A percentile compares a stretch with the other conserved stretches of the same genome.
These are phyloP conservation scores for Amphirosellinia nigrospora DNA, from an alignment of 495 filamentous ascomycete genomes.

Conservation along the genomic window DNA sequence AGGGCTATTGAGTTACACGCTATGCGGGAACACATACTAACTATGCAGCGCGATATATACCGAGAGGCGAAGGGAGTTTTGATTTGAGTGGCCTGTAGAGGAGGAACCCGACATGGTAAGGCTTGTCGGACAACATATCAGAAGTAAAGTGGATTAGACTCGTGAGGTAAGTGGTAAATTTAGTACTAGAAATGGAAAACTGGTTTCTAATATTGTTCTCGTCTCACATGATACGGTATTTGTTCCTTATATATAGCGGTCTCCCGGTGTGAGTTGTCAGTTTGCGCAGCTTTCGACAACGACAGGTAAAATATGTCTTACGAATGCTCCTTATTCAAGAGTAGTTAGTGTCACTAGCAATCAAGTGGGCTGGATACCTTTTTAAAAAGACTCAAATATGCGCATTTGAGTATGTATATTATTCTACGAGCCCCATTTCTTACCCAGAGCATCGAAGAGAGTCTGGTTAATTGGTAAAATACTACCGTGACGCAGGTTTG, in stretches of 20 bases:
- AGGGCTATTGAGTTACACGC: constrained; percentile 10
- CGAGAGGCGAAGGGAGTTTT: constrained; percentile 5
- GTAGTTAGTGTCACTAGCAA: not conserved
- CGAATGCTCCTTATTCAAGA: not conserved
- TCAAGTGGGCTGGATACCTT: not conserved
- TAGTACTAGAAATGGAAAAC: not conserved
- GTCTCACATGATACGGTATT: not conserved
- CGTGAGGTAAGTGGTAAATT: not conserved
- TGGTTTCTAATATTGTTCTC: not conserved
- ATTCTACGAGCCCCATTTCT: constrained; percentile 43
- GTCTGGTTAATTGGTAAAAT: constrained; percentile 52
- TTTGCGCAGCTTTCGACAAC: not conserved
- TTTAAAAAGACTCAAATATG: not conserved
- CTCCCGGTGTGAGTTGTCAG: not conserved
- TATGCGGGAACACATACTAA: constrained; percentile 14
- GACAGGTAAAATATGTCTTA: not conserved
- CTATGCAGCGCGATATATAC: constrained; percentile 24
- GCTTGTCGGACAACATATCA: not conserved
- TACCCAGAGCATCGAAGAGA: constrained; percentile 45
- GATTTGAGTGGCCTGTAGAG: not conserved
- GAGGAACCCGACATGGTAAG: not conserved
- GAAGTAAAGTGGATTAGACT: not conserved
- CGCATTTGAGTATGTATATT: not conserved
- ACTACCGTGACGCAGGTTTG: constrained; percentile 56
- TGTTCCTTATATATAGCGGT: not conserved